Evolutionary conservation across 1,284 basidiomycete genomes (phyloP), one percentile per base, ranked within the genome.

Genomic region (Apiotrichum mycotoxinovorans): DNA sequence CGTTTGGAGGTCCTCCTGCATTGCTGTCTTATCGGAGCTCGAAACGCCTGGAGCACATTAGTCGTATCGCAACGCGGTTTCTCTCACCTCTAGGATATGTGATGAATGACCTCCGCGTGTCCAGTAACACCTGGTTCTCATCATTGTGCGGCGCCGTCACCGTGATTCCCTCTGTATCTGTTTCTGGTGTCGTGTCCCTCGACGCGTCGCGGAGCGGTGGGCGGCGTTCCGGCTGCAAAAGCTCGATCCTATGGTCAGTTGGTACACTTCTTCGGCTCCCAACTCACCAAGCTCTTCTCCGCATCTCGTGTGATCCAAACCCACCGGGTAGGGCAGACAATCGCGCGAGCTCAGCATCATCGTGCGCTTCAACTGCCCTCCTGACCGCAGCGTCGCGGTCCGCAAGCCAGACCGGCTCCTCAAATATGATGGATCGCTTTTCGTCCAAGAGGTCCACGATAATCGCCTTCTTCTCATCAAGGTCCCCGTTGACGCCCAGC

Each of bases 71-170:
- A 10, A 10, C 15, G 15, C 26, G 8, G 17, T 42, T 11, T 1
- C 18, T 41, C 56, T 82, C 80, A 88, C 88, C 87, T 82, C 84
- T 84, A 68, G 90, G 88, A 76, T 93, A 94, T 61, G 91, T 79
- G 56, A 94, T 88, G 67, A 94, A 94, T 63, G 89, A 90, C 34
- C 91, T 83, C 74, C 91, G 85, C 0, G 91, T 93, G 74, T 94
- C 91, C 25, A 93, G 82, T 52, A 80, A 78, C 62, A 94, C 91
- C 77, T 94, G 91, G 5, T 81, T 83, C 74, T 94, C 91, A 71
- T 94, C 91, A 4, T 77, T 78, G 69, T 94, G 90, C 15, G 80
- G 74, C 12, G 55, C 30, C 27, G 45, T 41, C 23, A 64, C 53
- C 9, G 46, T 37, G 3, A 51, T 53, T 7, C 47, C 53, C 23